Conservation (phyloP, 2,329 filamentous ascomycete genomes). For the Alternaria metachromatica region DNA sequence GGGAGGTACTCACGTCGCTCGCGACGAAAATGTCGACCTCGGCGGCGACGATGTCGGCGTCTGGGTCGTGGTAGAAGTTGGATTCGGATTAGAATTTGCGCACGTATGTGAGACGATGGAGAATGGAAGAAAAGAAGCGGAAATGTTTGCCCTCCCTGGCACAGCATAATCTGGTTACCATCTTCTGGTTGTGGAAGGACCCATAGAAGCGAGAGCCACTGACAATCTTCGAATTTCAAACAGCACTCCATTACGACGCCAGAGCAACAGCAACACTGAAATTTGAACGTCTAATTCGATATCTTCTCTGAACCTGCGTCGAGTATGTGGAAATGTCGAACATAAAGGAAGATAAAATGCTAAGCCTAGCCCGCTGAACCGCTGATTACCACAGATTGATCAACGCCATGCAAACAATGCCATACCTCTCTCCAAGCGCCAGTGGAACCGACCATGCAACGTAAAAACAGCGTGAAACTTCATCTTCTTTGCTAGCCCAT, state of each 20-base stretch:
- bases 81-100: not conserved
- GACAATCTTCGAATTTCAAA: not conserved
- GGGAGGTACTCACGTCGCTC: not conserved
- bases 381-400: conserved; percentile 12
- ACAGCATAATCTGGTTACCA: not conserved
- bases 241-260: not conserved
- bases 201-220: not conserved
- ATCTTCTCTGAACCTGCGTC: not conserved
- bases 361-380: conserved; percentile 21
- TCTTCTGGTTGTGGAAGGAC: not conserved
- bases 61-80: not conserved
- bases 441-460: conserved; percentile 17
- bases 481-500: not conserved
- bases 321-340: not conserved
- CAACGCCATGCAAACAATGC: conserved; percentile 22
- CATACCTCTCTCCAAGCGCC: conserved; percentile 12
- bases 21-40: not conserved
- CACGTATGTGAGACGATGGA: not conserved
- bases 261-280: not conserved
- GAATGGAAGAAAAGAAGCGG: not conserved
- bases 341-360: conserved; percentile 1
- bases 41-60: not conserved
- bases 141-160: not conserved
- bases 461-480: conserved; percentile 3
- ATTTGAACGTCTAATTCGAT: not conserved